Conservation (phyloP, 1,139 yeast species). For the Taphrina betulina region DNA sequence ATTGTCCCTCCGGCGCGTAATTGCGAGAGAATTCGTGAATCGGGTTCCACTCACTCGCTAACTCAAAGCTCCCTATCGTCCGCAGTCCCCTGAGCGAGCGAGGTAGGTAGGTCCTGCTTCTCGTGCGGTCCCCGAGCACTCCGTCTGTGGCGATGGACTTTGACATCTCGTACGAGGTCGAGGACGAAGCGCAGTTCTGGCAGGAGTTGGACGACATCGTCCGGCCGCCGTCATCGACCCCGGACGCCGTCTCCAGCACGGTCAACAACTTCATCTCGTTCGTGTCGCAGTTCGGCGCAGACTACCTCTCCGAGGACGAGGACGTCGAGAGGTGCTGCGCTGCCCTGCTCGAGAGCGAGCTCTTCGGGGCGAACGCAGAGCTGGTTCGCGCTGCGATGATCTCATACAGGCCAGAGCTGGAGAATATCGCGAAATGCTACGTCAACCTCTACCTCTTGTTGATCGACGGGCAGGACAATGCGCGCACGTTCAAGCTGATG, state of each 20-base stretch:
- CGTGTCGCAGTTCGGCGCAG: constrained; percentile 41
- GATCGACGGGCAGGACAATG: constrained; percentile 51
- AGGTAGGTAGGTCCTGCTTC: no score
- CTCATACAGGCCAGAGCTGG: constrained; percentile 36
- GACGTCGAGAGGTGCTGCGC: constrained; percentile 43
- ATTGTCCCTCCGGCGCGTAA: no score
- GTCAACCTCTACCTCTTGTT: constrained; percentile 44
- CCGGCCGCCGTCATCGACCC: constrained; percentile 31
- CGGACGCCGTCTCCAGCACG: constrained; percentile 36
- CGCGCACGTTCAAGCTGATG: constrained; percentile 50
- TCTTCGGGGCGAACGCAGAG: constrained; percentile 42
- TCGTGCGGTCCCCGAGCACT: no score
- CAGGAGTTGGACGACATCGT: constrained; percentile 36
- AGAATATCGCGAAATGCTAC: constrained; percentile 26
- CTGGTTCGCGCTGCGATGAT: constrained; percentile 43
- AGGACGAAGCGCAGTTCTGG: constrained; percentile 25
- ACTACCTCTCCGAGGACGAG: constrained; percentile 42
- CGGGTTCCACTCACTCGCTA: no score
- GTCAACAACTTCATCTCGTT: constrained; percentile 41
- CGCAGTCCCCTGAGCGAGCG: no score
- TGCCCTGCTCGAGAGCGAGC: constrained; percentile 42
- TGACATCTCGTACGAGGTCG: constrained; percentile 21
- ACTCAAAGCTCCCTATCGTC: no score
- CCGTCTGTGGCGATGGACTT: constrained; percentile 18
- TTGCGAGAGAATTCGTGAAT: no score